Base-by-base conservation (phyloP, 2,329 filamentous ascomycete genomes). In the Stagonosporopsis vannaccii region DNA sequence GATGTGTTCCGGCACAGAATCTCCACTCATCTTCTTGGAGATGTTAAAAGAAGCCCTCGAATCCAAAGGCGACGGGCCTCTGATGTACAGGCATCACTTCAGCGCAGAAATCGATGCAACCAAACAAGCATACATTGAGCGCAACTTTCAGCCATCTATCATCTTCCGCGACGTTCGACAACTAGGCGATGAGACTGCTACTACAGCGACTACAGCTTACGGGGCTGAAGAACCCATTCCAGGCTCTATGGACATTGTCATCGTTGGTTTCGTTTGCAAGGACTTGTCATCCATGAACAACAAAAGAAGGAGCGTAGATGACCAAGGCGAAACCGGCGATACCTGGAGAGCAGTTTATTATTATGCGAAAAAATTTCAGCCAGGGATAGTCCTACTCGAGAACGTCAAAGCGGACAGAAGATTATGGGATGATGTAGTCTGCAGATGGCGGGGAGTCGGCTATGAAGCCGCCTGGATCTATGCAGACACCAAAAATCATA, bases 1-100 rank as follows among this genome's bases (percentile, higher is more conserved):
- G 0, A 85, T 92, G 79, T 93, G 90, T 69, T 92, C 90, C 1
- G 90, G 90, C 0, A 93, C 90, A 0, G 90, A 94, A 63, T 86
- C 86, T 4, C 90, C 90, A 0, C 75, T 94, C 2, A 78, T 92
- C 1, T 87, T 87, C 0, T 69, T 92, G 13, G 77, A 85, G 13
- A 78, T 87, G 70, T 75, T 91, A 1, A 66, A 66, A 0, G 41
- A 69, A 68, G 59, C 63, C 12, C 63, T 75, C 0, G 44, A 62
- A 17, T n/a, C 49, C n/a, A 6, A 40, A 20, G 62, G 62, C 0
- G 30, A 56, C 13, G 2, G 33, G 3, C n/a, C 51, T 19, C 56
- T 76, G 0, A 8, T 30, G 0, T 23, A 80, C 2, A 65, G 75
- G 11, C 79, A 82, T 50, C 59, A 75, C 1, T 81, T 81, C 61